Evolutionary conservation across 495 filamentous ascomycete species (phyloP), one percentile per base, ranked within the genome.

Genomic region (Penicillium argentinense): DNA sequence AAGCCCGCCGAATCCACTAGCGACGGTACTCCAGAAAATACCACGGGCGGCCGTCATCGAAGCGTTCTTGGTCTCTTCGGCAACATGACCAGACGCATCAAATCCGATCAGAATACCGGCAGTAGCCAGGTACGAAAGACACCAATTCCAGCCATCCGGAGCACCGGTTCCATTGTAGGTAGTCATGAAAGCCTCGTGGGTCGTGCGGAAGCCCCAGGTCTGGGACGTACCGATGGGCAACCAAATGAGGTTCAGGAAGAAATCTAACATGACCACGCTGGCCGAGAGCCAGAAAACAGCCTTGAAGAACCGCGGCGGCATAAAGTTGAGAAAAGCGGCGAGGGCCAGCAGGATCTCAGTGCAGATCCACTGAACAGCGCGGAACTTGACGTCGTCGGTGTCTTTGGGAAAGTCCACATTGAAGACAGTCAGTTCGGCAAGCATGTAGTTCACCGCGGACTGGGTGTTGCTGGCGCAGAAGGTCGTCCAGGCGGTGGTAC

Each of bases 21-120:
- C 75, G 25, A 80, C 63, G 3, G 76, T 77, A 56, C 75, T 78
- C 68, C 69, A 75, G 51, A 77, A 80, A 51, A 81, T 81, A 39
- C 75, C 78, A 23, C 74, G 68, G 0, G 78, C 78, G 13, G 77
- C 77, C 36, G 69, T 75, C 5, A 79, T 25, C 13, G 69, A 75
- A 5, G 78, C 78, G 51, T 80, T 72, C 63, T 79, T 77, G 4
- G 78, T 81, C 52, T 81, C 78, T 50, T 81, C 78, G 0, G 75
- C 74, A 42, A 80, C 72, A 50, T 80, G 77, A 13, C 76, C 77
- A 11, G 72, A 72, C 7, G 78, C 78, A 56, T 81, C 78, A 39
- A 79, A 81, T 30, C 78, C 78, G 36, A 81, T 78, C 48, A 81
- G 53, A 42, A 81, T 76, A 45, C 77, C 77, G n/a, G 77, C 77